These are phyloP conservation scores for Kalmanozyma brasiliensis DNA, from an alignment of 1,284 basidiomycete species.

Conservation along the genomic window DNA sequence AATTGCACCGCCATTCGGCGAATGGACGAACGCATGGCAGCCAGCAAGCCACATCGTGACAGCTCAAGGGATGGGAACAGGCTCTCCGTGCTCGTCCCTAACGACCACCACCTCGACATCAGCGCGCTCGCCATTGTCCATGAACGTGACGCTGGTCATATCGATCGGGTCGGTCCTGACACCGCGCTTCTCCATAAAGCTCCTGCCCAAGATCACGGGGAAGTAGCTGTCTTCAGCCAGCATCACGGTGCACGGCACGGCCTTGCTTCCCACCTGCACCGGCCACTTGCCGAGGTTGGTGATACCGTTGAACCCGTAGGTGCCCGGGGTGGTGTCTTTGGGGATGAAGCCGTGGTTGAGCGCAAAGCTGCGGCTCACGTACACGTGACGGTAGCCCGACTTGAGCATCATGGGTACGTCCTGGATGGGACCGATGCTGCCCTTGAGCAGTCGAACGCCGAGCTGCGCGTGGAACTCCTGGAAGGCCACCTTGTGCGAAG, in stretches of 20 bases:
- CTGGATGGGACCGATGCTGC: conserved; percentile 87
- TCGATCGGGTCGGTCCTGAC: conserved; percentile 75
- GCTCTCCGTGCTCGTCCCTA: conserved; percentile 66
- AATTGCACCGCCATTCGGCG: not conserved
- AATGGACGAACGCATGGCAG: too few species aligned
- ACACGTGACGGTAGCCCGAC: conserved; percentile 91
- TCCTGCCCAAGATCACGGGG: conserved; percentile 91
- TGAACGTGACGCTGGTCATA: conserved; percentile 84
- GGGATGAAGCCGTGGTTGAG: conserved; percentile 89
- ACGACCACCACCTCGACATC: conserved; percentile 68
- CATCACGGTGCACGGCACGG: conserved; percentile 71
- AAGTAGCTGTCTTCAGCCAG: conserved; percentile 95
- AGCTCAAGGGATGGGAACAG: conserved; percentile 62
- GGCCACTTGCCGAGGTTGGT: conserved; percentile 71
- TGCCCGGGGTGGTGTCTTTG: conserved; percentile 74
- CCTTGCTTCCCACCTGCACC: conserved; percentile 71
- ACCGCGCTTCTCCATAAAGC: conserved; percentile 90
- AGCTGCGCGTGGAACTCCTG: conserved; percentile 68
- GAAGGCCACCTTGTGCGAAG: conserved; percentile 66
- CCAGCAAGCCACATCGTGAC: too few species aligned
- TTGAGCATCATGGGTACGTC: conserved; percentile 84
- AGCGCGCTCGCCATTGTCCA: conserved; percentile 88
- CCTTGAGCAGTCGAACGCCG: conserved; percentile 90
- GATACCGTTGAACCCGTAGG: conserved; percentile 82
- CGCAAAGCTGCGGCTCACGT: conserved; percentile 93